Conservation (phyloP, 2,329 filamentous ascomycete species). For the Fusarium tupiense region DNA sequence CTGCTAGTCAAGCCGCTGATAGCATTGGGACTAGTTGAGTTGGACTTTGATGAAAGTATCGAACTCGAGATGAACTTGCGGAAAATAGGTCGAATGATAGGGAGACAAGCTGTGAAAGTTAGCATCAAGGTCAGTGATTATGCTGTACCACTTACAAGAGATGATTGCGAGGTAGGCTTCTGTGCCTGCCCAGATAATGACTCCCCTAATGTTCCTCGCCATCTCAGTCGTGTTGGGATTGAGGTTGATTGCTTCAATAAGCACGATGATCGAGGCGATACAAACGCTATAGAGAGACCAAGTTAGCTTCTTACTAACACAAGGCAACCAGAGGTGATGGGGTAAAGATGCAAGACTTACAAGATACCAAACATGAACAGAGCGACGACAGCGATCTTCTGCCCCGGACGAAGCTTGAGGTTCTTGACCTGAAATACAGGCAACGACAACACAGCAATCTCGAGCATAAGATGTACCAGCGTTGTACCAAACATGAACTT, state of each 20-base stretch:
- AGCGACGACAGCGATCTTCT: constrained; percentile 30
- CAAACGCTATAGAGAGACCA: constrained; percentile 8
- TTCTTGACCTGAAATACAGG: constrained; percentile 31
- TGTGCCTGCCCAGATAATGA: constrained; percentile 27
- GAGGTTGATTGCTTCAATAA: constrained; percentile 22
- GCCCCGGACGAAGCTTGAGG: constrained; percentile 16
- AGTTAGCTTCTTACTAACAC: background rate
- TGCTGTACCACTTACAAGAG: constrained; percentile 17
- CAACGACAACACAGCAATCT: constrained; percentile 24
- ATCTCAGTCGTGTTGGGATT: constrained; percentile 22
- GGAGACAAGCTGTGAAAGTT: constrained; percentile 22
- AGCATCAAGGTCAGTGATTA: background rate
- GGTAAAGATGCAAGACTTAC: background rate
- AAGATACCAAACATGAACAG: constrained; percentile 37
- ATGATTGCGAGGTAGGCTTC: constrained; percentile 27
- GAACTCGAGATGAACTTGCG: constrained; percentile 14
- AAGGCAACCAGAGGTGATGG: too few relatives aligned
- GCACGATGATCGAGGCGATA: constrained; percentile 17
- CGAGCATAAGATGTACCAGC: constrained; percentile 25
- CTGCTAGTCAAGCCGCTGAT: constrained; percentile 29
- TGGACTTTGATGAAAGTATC: constrained; percentile 19
- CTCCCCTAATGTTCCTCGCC: constrained; percentile 24
- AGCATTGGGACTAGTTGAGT: constrained; percentile 15
- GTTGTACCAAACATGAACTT: constrained; percentile 35
- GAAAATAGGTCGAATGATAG: constrained; percentile 23